Conservation (phyloP, 768 basidiomycete species). For the Hemileccinum rubropunctum region DNA sequence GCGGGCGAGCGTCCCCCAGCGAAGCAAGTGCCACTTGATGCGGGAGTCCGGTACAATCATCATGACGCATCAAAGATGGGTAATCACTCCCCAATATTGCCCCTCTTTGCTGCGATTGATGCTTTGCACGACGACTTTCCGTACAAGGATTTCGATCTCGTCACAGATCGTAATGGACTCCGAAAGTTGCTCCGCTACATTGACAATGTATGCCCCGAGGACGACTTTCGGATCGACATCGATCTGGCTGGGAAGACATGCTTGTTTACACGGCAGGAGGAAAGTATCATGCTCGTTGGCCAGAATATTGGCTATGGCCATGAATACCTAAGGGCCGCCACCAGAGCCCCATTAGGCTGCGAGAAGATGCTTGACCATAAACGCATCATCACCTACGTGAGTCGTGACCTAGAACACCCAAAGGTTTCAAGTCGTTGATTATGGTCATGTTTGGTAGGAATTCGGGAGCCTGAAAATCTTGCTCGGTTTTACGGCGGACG, state of each 20-base stretch:
- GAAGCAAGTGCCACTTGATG: conserved; percentile 53
- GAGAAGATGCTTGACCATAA: conserved; percentile 55
- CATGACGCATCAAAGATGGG: conserved; percentile 52
- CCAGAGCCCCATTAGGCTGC: conserved; percentile 47
- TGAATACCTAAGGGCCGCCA: conserved; percentile 59
- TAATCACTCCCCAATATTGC: conserved; percentile 41
- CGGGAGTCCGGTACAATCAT: conserved; percentile 48
- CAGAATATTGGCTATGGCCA: conserved; percentile 49
- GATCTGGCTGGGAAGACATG: conserved; percentile 64
- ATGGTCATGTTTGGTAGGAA: conserved; percentile 38
- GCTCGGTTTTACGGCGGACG: conserved; percentile 61
- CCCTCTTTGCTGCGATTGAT: conserved; percentile 61
- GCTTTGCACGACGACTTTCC: conserved; percentile 27
- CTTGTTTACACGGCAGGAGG: conserved; percentile 59
- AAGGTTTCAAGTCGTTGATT: too few relatives aligned
- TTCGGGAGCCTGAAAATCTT: conserved; percentile 56
- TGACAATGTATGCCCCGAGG: conserved; percentile 19
- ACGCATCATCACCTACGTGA: conserved; percentile 60
- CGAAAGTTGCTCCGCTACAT: conserved; percentile 61
- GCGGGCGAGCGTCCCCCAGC: conserved; percentile 44
- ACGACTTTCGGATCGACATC: conserved; percentile 69
- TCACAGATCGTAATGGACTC: conserved; percentile 66
- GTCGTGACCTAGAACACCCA: conserved; percentile 16
- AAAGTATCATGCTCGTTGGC: conserved; percentile 11
- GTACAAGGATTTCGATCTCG: conserved; percentile 37